Percentiles rank a stretch among this genome's conserved stretches.
Evolutionary conservation across 2,329 filamentous ascomycete species (phyloP).

Genomic region (Pyrenophora teres): DNA sequence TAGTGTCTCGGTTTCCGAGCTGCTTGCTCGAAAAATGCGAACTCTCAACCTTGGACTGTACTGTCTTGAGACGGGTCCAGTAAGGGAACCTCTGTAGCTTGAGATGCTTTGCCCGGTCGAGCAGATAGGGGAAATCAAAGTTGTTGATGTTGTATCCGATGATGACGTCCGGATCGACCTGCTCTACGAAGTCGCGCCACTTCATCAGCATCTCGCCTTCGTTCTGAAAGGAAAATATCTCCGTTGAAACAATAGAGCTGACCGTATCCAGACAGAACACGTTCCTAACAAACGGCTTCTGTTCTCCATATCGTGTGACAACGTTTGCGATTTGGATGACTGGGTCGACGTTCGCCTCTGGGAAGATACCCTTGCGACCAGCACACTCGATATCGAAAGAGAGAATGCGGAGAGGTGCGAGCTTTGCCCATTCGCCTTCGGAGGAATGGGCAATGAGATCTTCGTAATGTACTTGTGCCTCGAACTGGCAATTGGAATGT

Average conservation of each 20-base stretch:
- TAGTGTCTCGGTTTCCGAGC: slow-evolving; percentile 94
- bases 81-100: slow-evolving; percentile 81
- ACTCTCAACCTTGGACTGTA: slow-evolving; percentile 73
- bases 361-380: slow-evolving; percentile 95
- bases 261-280: slow-evolving; percentile 95
- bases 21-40: slow-evolving; percentile 96
- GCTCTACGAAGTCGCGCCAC: slow-evolving; percentile 88
- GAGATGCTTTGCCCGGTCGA: slow-evolving; percentile 84
- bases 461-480: slow-evolving; percentile 80
- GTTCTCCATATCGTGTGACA: slow-evolving; percentile 91
- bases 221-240: slow-evolving; percentile 79
- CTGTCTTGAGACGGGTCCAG: slow-evolving; percentile 78
- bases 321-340: slow-evolving; percentile 99
- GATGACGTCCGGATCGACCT: slow-evolving; percentile 94
- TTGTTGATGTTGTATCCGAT: slow-evolving; percentile 99
- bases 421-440: slow-evolving; percentile 95
- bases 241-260: slow-evolving; percentile 91
- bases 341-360: slow-evolving; percentile 86
- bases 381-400: slow-evolving; percentile 99
- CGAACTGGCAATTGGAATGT: slow-evolving; percentile 95
- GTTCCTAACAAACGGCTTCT: slow-evolving; percentile 93
- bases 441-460: slow-evolving; percentile 86
- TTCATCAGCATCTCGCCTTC: slow-evolving; percentile 90
- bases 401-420: slow-evolving; percentile 88
- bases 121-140: slow-evolving; percentile 96